phyloP scores from a whole-genome alignment of 2,329 filamentous ascomycete genomes.

The Venturia nashicola region DNA sequence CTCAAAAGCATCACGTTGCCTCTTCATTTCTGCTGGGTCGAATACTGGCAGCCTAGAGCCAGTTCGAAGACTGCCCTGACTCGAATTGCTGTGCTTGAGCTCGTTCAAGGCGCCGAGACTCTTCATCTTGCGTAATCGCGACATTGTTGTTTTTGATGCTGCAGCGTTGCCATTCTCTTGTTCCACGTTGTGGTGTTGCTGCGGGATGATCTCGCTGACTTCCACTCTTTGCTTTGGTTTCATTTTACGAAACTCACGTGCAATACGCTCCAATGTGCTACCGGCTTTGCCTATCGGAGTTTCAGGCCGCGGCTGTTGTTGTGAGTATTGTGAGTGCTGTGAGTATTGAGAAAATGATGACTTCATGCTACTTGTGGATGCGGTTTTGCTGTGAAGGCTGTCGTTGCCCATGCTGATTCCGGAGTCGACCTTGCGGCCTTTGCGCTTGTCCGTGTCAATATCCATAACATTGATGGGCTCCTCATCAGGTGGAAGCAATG shows the following conservation, averaged over 20 bases:
- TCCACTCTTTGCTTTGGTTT: constrained; percentile 8
- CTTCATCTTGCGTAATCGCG: constrained; percentile 11
- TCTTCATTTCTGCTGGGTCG: constrained; percentile 7
- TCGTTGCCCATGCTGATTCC: constrained; percentile 44
- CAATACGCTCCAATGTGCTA: constrained; percentile 10
- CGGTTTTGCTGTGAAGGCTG: constrained; percentile 19
- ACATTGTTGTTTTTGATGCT: background rate
- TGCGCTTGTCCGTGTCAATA: constrained; percentile 14
- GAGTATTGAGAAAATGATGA: constrained; percentile 6
- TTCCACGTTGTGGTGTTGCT: background rate
- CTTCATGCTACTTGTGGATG: constrained; percentile 21
- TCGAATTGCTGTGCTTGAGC: constrained; percentile 10
- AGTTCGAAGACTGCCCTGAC: background rate
- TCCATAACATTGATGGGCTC: background rate
- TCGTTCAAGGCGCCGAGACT: constrained; percentile 9
- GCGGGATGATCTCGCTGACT: constrained; percentile 4
- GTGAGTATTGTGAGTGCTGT: background rate
- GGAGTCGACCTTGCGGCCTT: constrained; percentile 46
- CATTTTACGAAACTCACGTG: constrained; percentile 10
- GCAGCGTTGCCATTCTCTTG: background rate
- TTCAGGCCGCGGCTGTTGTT: constrained; percentile 18
- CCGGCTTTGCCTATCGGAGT: constrained; percentile 5
- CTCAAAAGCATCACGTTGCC: constrained; percentile 8
- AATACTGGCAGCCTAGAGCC: background rate
- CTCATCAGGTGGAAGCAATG: constrained; percentile 18